Evolutionary conservation across 805 yeast genomes (phyloP).

Genomic region (Peterozyma toletana): DNA sequence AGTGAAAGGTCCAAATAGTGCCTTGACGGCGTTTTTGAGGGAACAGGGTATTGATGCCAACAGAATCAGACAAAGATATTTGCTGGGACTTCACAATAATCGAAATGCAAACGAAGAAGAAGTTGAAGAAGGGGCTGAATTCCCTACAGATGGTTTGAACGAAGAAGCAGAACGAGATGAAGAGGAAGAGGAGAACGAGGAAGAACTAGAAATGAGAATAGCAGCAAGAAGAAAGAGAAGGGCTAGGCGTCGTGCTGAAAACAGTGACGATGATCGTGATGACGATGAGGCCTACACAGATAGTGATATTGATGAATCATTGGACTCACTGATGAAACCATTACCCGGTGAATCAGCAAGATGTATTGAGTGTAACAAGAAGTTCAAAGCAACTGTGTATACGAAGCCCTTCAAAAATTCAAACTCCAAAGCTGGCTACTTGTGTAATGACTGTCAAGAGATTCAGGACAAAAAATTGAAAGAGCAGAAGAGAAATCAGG

Average conservation of each 20-base stretch:
- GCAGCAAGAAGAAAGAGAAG: slow-evolving; percentile 36
- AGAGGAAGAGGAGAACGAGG: slow-evolving; percentile 12
- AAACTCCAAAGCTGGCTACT: slow-evolving; percentile 49
- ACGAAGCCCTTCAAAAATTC: slow-evolving; percentile 39
- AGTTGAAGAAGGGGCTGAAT: slow-evolving; percentile 14
- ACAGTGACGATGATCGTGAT: slow-evolving; percentile 24
- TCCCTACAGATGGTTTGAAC: slow-evolving; percentile 12
- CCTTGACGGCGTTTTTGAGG: slow-evolving; percentile 79
- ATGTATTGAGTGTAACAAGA: slow-evolving; percentile 56
- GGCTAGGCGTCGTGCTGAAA: slow-evolving; percentile 22
- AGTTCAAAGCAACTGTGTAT: slow-evolving; percentile 60
- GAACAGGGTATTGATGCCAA: slow-evolving; percentile 88
- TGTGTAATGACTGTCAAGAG: slow-evolving; percentile 58
- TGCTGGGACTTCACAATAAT: slow-evolving; percentile 24
- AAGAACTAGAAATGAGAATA: slow-evolving; percentile 16
- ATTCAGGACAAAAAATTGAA: slow-evolving; percentile 33
- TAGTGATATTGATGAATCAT: slow-evolving; percentile 14
- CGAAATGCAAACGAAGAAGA: slow-evolving; percentile 11
- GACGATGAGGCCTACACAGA: slow-evolving; percentile 19
- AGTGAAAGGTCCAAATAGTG: slow-evolving; percentile 67
- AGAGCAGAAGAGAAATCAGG: slow-evolving; percentile 41
- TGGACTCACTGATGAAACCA: slow-evolving; percentile 14
- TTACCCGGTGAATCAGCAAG: slow-evolving; percentile 44
- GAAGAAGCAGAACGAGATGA: slow-evolving; percentile 13
- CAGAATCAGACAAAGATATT: slow-evolving; percentile 46